Conservation (phyloP, 495 filamentous ascomycete species). For the Neurospora sp. region DNA sequence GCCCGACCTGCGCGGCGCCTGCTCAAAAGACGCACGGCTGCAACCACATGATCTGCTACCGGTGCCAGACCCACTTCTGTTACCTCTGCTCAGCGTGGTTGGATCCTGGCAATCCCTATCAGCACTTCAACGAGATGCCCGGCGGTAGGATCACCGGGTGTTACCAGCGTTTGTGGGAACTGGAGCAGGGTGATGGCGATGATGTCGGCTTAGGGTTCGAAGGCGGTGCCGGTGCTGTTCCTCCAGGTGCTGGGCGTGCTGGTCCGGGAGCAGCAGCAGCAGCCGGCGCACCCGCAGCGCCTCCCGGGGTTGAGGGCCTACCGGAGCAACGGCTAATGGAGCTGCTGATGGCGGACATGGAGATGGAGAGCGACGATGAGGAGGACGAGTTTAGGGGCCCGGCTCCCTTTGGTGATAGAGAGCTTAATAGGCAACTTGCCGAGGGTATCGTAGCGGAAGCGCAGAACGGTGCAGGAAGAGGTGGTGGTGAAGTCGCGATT, state of each 20-base stretch:
- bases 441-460: not conserved
- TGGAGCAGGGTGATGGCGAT: conserved; percentile 72
- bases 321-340: not conserved
- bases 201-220: conserved; percentile 44
- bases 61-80: conserved; percentile 87
- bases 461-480: conserved; percentile 1
- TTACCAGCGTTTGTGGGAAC: conserved; percentile 80
- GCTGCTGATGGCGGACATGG: conserved; percentile 15
- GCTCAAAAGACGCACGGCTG: conserved; percentile 87
- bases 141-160: conserved; percentile 47
- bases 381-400: conserved; percentile 3
- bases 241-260: conserved; percentile 4
- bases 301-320: not conserved
- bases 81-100: conserved; percentile 90
- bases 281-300: not conserved
- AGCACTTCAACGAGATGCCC: conserved; percentile 64
- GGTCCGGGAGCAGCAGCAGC: not conserved
- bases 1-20: conserved; percentile 80
- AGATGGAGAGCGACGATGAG: conserved; percentile 15
- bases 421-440: not conserved
- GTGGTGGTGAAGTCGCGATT: conserved; percentile 24
- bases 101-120: conserved; percentile 68
- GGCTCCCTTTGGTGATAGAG: not conserved
- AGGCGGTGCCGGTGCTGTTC: conserved; percentile 26
- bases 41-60: conserved; percentile 96